Evolutionary conservation across 495 filamentous ascomycete genomes (phyloP).

Genomic region (Saxispiralis lemnorum): DNA sequence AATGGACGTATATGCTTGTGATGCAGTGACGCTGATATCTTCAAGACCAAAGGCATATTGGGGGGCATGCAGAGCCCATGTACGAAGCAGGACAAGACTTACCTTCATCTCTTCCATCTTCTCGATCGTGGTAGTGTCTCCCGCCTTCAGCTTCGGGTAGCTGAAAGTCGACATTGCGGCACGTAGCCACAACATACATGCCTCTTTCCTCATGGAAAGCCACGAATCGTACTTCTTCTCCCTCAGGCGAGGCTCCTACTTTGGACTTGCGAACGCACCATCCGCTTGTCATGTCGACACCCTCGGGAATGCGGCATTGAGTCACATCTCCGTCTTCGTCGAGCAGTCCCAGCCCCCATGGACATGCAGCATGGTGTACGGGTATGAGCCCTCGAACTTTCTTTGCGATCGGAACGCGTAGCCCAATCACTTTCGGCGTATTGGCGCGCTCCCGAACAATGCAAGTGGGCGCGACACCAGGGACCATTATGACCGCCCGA

Average conservation of each 20-base stretch:
- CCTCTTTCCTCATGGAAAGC: slow-evolving; percentile 56
- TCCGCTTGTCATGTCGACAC: slow-evolving; percentile 45
- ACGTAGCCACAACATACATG: slow-evolving; percentile 62
- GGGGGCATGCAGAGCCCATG: too few species aligned
- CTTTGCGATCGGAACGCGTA: slow-evolving; percentile 35
- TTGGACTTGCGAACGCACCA: slow-evolving; percentile 25
- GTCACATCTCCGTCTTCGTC: slow-evolving; percentile 46
- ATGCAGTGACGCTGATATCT: slow-evolving; percentile 7
- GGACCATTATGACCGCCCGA: slow-evolving; percentile 61
- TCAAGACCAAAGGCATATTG: too few species aligned
- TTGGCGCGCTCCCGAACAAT: slow-evolving; percentile 61
- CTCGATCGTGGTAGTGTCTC: not conserved
- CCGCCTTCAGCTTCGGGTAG: slow-evolving; percentile 55
- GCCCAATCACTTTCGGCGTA: slow-evolving; percentile 50
- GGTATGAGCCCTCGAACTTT: slow-evolving; percentile 46
- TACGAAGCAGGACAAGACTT: slow-evolving; percentile 4
- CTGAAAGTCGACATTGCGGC: slow-evolving; percentile 48
- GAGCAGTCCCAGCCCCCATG: slow-evolving; percentile 64
- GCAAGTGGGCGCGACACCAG: slow-evolving; percentile 60
- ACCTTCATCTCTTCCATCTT: slow-evolving; percentile 4
- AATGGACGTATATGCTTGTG: slow-evolving; percentile 17
- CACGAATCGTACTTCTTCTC: slow-evolving; percentile 55
- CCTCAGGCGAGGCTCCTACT: slow-evolving; percentile 44
- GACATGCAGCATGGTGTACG: slow-evolving; percentile 57
- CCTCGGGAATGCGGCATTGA: slow-evolving; percentile 46